phyloP scores from a whole-genome alignment of 257 asterid genomes.

The Penstemon newberryi region DNA sequence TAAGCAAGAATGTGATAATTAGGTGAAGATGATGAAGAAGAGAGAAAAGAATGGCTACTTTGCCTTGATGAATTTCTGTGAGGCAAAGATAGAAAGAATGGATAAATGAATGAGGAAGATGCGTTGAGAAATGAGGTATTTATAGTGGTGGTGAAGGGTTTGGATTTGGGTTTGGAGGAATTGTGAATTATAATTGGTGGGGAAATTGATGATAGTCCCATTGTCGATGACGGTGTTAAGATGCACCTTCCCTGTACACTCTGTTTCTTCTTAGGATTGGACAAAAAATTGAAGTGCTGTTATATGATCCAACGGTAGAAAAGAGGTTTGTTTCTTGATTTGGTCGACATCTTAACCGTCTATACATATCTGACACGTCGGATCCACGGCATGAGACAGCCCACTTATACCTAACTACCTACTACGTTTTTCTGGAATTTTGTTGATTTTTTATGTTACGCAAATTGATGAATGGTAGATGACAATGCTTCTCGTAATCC shows the following conservation, averaged over 20 bases:
- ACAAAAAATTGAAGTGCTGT: too few species aligned
- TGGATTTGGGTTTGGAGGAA: slow-evolving; percentile 1
- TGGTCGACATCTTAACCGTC: slow-evolving; percentile 29
- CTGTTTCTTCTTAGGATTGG: slow-evolving; percentile 25
- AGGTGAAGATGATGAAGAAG: slow-evolving; percentile 10
- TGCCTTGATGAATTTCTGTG: slow-evolving; percentile 8
- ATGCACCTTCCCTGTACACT: neutral
- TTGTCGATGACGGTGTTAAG: slow-evolving; percentile 8
- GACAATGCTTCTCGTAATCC: too few species aligned
- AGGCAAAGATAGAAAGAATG: slow-evolving; percentile 6
- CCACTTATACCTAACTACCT: neutral
- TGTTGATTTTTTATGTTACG: neutral
- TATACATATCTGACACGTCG: slow-evolving; percentile 40
- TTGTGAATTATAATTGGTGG: slow-evolving; percentile 25
- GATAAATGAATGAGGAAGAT: slow-evolving; percentile 20
- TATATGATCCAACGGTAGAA: slow-evolving; percentile 32
- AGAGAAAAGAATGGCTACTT: slow-evolving; percentile 1
- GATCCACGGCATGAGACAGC: slow-evolving; percentile 34
- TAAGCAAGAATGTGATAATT: slow-evolving; percentile 32
- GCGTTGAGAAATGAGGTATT: slow-evolving; percentile 34
- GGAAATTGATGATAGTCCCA: slow-evolving; percentile 16
- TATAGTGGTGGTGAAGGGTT: slow-evolving; percentile 29
- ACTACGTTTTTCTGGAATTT: neutral
- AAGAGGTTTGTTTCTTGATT: slow-evolving; percentile 21
- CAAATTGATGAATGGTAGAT: neutral